phyloP scores from a whole-genome alignment of 768 basidiomycete species.

The Boletus reticulatus region DNA sequence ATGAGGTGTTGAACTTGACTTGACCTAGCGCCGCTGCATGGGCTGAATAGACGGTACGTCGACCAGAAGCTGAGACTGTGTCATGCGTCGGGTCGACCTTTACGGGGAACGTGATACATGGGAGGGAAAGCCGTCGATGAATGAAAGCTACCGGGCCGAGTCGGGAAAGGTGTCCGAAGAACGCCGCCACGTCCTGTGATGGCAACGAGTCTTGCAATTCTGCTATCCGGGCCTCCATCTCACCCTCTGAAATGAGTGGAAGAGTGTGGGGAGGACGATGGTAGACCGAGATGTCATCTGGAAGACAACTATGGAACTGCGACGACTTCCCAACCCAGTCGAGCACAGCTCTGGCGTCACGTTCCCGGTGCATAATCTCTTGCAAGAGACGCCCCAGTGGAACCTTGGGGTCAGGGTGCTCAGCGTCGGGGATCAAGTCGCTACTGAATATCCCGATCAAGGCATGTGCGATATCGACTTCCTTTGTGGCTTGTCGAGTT shows the following conservation, averaged over 20 bases:
- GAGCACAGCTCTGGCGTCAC: constrained; percentile 3
- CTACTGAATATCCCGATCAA: constrained; percentile 2
- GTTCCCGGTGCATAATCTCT: constrained; percentile 4
- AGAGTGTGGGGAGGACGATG: neutral
- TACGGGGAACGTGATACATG: neutral
- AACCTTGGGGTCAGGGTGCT: neutral
- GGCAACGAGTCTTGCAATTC: neutral
- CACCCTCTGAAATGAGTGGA: neutral
- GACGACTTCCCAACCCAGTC: constrained; percentile 14
- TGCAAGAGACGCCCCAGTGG: constrained; percentile 5
- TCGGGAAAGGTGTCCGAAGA: neutral
- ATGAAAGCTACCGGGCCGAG: neutral
- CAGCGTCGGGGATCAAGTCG: neutral
- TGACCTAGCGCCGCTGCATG: neutral
- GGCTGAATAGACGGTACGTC: neutral
- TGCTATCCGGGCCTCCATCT: neutral
- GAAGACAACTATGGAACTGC: constrained; percentile 12
- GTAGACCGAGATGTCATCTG: constrained; percentile 6
- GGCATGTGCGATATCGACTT: neutral
- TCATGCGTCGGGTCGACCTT: neutral
- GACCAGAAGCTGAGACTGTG: neutral
- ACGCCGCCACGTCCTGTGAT: neutral
- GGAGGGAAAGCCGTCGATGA: neutral
- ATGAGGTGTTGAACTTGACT: neutral
- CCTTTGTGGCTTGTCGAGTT: neutral